These are phyloP conservation scores for Metschnikowia cubensis DNA, from an alignment of 805 yeast species.

Conservation along the genomic window DNA sequence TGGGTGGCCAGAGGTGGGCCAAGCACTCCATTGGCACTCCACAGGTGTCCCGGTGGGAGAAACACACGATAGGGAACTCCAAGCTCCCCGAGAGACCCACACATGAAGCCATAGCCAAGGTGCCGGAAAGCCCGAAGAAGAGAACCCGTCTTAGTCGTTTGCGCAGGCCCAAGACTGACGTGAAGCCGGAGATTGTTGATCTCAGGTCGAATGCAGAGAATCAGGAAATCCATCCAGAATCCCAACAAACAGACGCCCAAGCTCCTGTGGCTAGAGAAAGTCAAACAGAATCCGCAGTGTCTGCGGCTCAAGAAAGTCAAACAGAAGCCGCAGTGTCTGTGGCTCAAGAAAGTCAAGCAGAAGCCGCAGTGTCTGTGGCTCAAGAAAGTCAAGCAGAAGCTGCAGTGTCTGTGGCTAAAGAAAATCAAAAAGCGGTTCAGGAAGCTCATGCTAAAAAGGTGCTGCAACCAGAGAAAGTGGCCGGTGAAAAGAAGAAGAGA, in stretches of 20 bases:
- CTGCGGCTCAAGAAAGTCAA: too few relatives aligned
- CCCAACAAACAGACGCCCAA: neutral
- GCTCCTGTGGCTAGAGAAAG: too few relatives aligned
- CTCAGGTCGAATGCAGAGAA: too few relatives aligned
- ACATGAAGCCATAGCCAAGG: neutral
- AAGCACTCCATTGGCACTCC: conserved; percentile 1
- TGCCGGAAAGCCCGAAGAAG: neutral
- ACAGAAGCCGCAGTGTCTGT: too few relatives aligned
- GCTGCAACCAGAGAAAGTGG: neutral
- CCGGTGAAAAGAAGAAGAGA: conserved; percentile 28
- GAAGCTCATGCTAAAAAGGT: too few relatives aligned
- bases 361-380: too few relatives aligned
- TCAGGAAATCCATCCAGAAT: too few relatives aligned
- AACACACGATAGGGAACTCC: conserved; percentile 5
- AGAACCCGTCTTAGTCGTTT: conserved; percentile 2
- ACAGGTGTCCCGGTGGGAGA: conserved; percentile 7
- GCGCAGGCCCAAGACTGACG: neutral
- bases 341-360: too few relatives aligned
- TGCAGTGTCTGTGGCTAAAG: too few relatives aligned
- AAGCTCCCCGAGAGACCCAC: neutral
- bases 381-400: too few relatives aligned
- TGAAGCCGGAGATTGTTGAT: neutral
- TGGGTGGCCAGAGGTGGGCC: conserved; percentile 1
- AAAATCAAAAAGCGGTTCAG: too few relatives aligned
- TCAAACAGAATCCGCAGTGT: too few relatives aligned